Percentiles rank a stretch among this genome's conserved stretches.
Evolutionary conservation across 2,329 filamentous ascomycete genomes (phyloP).

Genomic region (Fusarium papillatum): DNA sequence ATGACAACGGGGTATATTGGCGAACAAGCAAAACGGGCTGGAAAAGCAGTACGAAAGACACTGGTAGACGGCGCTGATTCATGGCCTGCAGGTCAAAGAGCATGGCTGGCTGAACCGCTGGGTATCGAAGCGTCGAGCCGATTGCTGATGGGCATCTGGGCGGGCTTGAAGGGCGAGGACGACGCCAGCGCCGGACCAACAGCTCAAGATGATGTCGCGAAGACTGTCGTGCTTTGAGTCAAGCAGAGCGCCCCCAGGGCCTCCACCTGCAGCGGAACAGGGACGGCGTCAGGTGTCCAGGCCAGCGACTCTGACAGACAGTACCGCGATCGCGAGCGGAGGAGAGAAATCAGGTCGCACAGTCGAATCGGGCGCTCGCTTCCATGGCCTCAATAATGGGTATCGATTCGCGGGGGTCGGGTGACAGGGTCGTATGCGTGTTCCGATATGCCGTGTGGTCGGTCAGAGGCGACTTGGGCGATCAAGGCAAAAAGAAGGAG

Average conservation of each 20-base stretch:
- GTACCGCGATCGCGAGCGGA: slow-evolving; percentile 26
- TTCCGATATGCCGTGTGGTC: not conserved
- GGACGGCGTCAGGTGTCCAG: slow-evolving; percentile 8
- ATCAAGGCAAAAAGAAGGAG: slow-evolving; percentile 2
- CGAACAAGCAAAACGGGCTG: slow-evolving; percentile 40
- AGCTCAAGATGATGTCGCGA: slow-evolving; percentile 15
- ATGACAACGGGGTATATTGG: slow-evolving; percentile 52
- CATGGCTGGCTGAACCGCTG: slow-evolving; percentile 43
- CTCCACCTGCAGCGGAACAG: not conserved
- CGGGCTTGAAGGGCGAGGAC: slow-evolving; percentile 42
- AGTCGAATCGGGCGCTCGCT: slow-evolving; percentile 15
- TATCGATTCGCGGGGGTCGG: slow-evolving; percentile 13
- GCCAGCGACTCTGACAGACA: slow-evolving; percentile 14
- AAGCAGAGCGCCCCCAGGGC: slow-evolving; percentile 2
- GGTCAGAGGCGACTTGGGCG: not conserved
- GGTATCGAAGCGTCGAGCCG: slow-evolving; percentile 34
- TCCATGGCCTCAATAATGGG: slow-evolving; percentile 23
- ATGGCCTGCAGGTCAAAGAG: slow-evolving; percentile 60
- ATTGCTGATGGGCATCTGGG: slow-evolving; percentile 56
- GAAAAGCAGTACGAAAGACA: slow-evolving; percentile 45
- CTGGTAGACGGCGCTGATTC: slow-evolving; percentile 49
- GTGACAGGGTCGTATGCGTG: slow-evolving; percentile 1
- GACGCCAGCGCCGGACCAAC: slow-evolving; percentile 40
- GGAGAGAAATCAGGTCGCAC: slow-evolving; percentile 33
- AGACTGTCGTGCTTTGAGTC: slow-evolving; percentile 15